Percentiles rank a stretch among this genome's conserved stretches.
phyloP scores from a whole-genome alignment of 1,139 yeast genomes.

The Zhuliangozyma blackwelliae region DNA sequence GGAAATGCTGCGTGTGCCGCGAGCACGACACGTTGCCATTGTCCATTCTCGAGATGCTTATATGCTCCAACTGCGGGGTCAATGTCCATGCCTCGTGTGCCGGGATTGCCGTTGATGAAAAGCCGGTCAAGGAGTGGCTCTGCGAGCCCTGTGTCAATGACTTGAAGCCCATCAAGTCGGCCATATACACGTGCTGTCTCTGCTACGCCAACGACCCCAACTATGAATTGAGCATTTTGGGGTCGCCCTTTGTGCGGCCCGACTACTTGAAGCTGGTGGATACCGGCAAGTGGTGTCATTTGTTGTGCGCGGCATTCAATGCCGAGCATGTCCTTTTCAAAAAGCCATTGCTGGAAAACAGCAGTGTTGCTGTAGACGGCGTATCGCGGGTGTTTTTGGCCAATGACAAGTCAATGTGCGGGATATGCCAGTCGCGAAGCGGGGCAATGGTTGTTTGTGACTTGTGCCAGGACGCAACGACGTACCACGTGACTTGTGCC shows the following conservation, averaged over 20 bases:
- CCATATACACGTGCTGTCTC: constrained; percentile 60
- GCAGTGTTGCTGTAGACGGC: constrained; percentile 23
- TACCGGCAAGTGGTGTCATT: constrained; percentile 75
- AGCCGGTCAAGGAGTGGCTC: constrained; percentile 53
- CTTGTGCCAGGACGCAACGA: constrained; percentile 18
- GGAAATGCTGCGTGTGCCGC: constrained; percentile 59
- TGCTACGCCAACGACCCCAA: constrained; percentile 57
- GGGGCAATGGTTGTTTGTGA: constrained; percentile 32
- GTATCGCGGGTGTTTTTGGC: constrained; percentile 26
- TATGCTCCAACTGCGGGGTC: constrained; percentile 68
- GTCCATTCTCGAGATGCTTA: constrained; percentile 30
- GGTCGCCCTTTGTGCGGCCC: constrained; percentile 40
- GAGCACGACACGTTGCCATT: constrained; percentile 24
- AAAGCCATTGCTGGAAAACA: constrained; percentile 8
- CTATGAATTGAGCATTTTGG: constrained; percentile 41
- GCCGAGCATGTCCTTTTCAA: not conserved
- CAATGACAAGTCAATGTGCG: constrained; percentile 20
- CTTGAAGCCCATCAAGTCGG: constrained; percentile 53
- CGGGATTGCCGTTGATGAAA: constrained; percentile 41
- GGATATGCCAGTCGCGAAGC: constrained; percentile 26
- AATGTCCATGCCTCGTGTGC: constrained; percentile 70
- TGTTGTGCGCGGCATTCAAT: constrained; percentile 64
- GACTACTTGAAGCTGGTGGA: constrained; percentile 75
- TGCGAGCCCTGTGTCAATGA: constrained; percentile 84
- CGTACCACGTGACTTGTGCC: constrained; percentile 68